Evolutionary conservation across 495 filamentous ascomycete species (phyloP).

Genomic region (Glutinoglossum americanum): DNA sequence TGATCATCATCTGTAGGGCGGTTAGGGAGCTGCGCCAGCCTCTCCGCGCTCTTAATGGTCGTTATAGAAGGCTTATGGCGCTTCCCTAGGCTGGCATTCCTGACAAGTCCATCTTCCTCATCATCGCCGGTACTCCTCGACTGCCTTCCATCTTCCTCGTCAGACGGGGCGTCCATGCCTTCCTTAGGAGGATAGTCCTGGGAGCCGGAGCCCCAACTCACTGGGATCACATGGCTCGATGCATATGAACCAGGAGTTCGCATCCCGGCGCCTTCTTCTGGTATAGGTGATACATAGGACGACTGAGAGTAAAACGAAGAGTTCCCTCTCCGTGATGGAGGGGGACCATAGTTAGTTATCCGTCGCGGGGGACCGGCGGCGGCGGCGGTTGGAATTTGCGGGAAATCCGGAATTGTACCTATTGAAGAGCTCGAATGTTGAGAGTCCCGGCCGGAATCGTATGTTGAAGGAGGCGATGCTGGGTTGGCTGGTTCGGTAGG

Average conservation of each 20-base stretch:
- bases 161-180: background rate
- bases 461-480: background rate
- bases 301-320: constrained; percentile 1
- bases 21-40: background rate
- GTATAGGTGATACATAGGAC: constrained; percentile 2
- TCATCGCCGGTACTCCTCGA: background rate
- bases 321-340: constrained; percentile 1
- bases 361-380: background rate
- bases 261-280: background rate
- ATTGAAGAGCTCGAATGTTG: background rate
- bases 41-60: background rate
- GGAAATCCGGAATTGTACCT: constrained; percentile 1
- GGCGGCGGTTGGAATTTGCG: background rate
- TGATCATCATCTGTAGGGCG: background rate
- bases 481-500: background rate
- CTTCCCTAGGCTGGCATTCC: constrained; percentile 1
- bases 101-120: constrained; percentile 1
- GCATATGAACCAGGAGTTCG: constrained; percentile 4
- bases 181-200: background rate
- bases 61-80: background rate
- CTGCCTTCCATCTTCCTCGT: background rate
- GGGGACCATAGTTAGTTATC: background rate
- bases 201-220: constrained; percentile 2
- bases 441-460: background rate
- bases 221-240: constrained; percentile 5